Evolutionary conservation across 768 basidiomycete species (phyloP), one percentile per base, ranked within the genome.

Genomic region (Termitomyces sp.): DNA sequence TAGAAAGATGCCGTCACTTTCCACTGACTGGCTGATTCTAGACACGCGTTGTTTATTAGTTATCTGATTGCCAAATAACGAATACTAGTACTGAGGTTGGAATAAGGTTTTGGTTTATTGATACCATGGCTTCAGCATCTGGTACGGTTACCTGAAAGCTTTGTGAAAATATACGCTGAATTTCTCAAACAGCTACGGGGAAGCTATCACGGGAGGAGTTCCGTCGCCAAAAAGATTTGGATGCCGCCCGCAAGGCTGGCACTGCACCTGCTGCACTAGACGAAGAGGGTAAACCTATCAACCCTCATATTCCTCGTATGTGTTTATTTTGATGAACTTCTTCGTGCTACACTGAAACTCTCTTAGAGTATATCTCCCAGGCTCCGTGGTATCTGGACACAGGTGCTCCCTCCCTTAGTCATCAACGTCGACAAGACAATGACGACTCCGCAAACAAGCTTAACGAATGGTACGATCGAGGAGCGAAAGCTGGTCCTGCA

Each of bases 331-430:
- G 14, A 31, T 40, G 27, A 17, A 29, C 1, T 25, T 14, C 16
- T 14, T 35, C 19, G 29, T 9, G 31, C 2, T 32, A 17, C 12
- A 45, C 49, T 58, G 27, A 55, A 27, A 47, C 6, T 56, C 29
- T 37, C 49, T 57, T 17, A 95, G 93, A 98, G 75, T 99, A 98
- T 70, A 99, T 99, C 69, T 93, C 96, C 7, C 93, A 96, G 72
- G 96, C 94, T 8, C 97, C 97, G 56, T 99, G 97, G 97, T 99
- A 98, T 73, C 83, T 96, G 63, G 92, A 98, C 72, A 94, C 90
- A 5, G 97, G 94, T 45, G 87, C 84, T 34, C 95, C 97, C 1
- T 95, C 95, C 10, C 81, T 99, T 54, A 92, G 87, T 68, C 96
- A 98, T 78, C 97, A 99, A 70, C 87, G 96, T 64, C 85, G 87